Conservation (phyloP, 345 rosid species). For the Eucalyptus virginea region DNA sequence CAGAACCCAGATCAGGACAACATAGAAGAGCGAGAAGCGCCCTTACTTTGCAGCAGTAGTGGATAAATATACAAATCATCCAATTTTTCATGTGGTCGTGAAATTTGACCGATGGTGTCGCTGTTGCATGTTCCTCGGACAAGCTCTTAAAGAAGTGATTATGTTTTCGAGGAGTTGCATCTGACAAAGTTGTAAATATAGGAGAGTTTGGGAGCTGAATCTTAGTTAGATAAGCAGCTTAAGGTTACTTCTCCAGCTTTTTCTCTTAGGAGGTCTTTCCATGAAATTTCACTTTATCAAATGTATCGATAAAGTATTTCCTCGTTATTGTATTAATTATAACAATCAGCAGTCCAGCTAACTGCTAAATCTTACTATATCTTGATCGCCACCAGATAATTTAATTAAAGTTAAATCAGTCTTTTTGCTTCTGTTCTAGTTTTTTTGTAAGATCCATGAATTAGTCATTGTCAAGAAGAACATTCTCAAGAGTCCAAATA, state of each 20-base stretch:
- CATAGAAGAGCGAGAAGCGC: slow-evolving; percentile 14
- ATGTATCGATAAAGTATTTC: background rate
- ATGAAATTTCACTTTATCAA: background rate
- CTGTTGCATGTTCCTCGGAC: background rate
- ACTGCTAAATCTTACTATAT: background rate
- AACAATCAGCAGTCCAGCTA: background rate
- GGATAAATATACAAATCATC: background rate
- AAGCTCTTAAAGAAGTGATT: background rate
- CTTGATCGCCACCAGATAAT: background rate
- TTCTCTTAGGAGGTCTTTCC: background rate
- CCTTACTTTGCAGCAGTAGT: slow-evolving; percentile 3
- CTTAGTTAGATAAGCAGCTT: background rate
- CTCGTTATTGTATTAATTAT: background rate
- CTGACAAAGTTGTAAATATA: background rate
- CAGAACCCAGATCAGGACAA: background rate
- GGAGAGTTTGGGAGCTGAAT: background rate
- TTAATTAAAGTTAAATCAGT: background rate
- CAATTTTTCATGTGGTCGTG: background rate
- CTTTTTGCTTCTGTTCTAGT: background rate
- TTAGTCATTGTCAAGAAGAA: background rate
- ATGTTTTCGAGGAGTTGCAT: background rate
- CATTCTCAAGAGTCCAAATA: background rate
- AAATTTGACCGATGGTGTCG: background rate
- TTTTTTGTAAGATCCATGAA: background rate
- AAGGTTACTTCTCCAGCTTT: background rate